Conservation (phyloP, 805 yeast species). For the Yarrowia keelungensis region DNA sequence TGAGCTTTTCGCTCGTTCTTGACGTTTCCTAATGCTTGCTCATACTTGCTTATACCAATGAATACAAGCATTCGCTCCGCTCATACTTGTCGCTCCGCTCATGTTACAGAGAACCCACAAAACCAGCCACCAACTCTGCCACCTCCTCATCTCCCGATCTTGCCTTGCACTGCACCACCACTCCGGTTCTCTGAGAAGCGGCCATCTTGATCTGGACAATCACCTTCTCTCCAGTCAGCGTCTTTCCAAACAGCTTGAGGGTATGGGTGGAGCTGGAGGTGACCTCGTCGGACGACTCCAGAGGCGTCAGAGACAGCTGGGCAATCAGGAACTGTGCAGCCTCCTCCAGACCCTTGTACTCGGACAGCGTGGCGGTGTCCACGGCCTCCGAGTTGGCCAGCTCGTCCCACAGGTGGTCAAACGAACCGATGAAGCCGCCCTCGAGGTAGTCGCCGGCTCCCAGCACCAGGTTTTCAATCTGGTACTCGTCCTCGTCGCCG, state of each 20-base stretch:
- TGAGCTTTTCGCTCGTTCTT: too few relatives aligned
- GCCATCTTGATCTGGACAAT: conserved; percentile 56
- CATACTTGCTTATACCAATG: too few relatives aligned
- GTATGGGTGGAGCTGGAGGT: conserved; percentile 69
- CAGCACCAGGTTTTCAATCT: conserved; percentile 78
- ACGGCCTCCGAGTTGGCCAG: conserved; percentile 61
- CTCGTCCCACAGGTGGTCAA: conserved; percentile 76
- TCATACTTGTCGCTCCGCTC: not conserved
- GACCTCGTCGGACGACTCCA: conserved; percentile 69
- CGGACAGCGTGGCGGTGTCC: conserved; percentile 71
- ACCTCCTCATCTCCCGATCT: conserved; percentile 54
- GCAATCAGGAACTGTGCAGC: conserved; percentile 62
- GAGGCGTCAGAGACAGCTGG: conserved; percentile 68
- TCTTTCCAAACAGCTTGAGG: conserved; percentile 83
- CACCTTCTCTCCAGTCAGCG: conserved; percentile 58
- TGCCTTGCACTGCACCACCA: conserved; percentile 45
- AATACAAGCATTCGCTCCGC: not conserved
- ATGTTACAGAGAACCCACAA: conserved; percentile 43
- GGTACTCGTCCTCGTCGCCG: conserved; percentile 93
- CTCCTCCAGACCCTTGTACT: conserved; percentile 57
- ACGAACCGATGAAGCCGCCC: conserved; percentile 80
- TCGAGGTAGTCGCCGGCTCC: conserved; percentile 80
- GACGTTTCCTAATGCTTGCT: too few relatives aligned
- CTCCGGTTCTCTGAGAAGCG: conserved; percentile 54
- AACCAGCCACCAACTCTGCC: conserved; percentile 59